phyloP scores from a whole-genome alignment of 2,329 filamentous ascomycete genomes.

The Cordyceps fumosorosea region DNA sequence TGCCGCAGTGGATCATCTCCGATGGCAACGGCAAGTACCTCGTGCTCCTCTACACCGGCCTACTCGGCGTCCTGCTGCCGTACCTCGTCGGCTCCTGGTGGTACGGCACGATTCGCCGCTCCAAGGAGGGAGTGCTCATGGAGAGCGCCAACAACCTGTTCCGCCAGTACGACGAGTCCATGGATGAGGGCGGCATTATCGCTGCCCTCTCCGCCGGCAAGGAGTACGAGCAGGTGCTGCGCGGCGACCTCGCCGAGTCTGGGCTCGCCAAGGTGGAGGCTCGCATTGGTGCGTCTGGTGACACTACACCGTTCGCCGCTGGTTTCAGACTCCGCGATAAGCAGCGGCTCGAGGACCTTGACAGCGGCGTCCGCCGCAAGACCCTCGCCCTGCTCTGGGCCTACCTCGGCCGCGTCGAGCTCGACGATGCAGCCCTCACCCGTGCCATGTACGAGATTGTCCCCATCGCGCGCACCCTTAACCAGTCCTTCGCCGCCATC shows the following conservation, averaged over 20 bases:
- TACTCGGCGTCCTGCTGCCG: slow-evolving; percentile 84
- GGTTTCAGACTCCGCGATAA: slow-evolving; percentile 69
- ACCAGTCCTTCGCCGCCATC: slow-evolving; percentile 81
- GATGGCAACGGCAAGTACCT: slow-evolving; percentile 96
- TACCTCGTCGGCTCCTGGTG: slow-evolving; percentile 96
- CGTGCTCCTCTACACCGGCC: slow-evolving; percentile 76
- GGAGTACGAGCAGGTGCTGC: slow-evolving; percentile 73
- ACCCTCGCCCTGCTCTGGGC: slow-evolving; percentile 88
- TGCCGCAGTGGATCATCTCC: slow-evolving; percentile 86
- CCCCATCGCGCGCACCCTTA: slow-evolving; percentile 77
- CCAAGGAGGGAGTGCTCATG: slow-evolving; percentile 87
- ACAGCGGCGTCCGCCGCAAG: slow-evolving; percentile 76
- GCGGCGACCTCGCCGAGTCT: slow-evolving; percentile 70
- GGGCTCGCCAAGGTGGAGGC: slow-evolving; percentile 81
- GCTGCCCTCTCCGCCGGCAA: slow-evolving; percentile 76
- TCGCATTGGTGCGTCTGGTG: slow-evolving; percentile 60
- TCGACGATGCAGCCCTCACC: slow-evolving; percentile 71
- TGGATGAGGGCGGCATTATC: slow-evolving; percentile 74
- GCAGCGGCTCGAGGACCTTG: slow-evolving; percentile 69
- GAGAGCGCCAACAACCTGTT: slow-evolving; percentile 94
- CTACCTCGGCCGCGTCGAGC: slow-evolving; percentile 81
- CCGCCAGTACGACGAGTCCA: slow-evolving; percentile 80
- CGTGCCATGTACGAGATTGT: slow-evolving; percentile 85
- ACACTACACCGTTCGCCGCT: slow-evolving; percentile 41
- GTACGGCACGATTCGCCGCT: slow-evolving; percentile 91